Conservation (phyloP, 1,284 basidiomycete genomes). For the Phellinidium pouzarii region DNA sequence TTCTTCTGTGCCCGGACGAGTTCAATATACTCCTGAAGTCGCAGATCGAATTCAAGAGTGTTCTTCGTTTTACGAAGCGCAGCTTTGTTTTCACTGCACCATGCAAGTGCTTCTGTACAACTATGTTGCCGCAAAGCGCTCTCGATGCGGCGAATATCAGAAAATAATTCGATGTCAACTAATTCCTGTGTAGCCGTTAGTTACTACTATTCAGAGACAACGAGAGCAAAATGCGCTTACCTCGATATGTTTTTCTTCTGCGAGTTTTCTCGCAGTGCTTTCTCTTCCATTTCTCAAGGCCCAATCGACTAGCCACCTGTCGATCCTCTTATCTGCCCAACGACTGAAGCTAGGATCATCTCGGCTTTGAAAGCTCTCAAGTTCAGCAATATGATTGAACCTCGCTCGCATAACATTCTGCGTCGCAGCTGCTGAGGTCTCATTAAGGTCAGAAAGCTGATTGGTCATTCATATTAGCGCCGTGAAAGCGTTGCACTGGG, state of each 20-base stretch:
- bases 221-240: slow-evolving; percentile 32
- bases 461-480: not conserved
- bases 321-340: slow-evolving; percentile 77
- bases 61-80: slow-evolving; percentile 91
- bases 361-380: slow-evolving; percentile 50
- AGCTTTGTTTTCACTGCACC: slow-evolving; percentile 96
- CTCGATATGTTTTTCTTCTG: slow-evolving; percentile 65
- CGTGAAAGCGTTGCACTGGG: not conserved
- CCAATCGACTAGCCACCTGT: slow-evolving; percentile 93
- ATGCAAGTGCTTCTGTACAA: slow-evolving; percentile 83
- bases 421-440: slow-evolving; percentile 56
- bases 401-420: slow-evolving; percentile 68
- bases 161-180: slow-evolving; percentile 89
- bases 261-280: slow-evolving; percentile 61
- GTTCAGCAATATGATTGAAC: slow-evolving; percentile 55
- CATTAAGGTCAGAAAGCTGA: slow-evolving; percentile 67
- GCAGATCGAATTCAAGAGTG: slow-evolving; percentile 91
- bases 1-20: slow-evolving; percentile 66
- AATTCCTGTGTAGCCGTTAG: slow-evolving; percentile 45
- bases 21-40: slow-evolving; percentile 96
- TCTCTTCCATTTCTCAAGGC: slow-evolving; percentile 71
- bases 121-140: slow-evolving; percentile 68
- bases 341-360: slow-evolving; percentile 54
- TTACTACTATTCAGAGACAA: not conserved
- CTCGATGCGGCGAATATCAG: slow-evolving; percentile 83